Evolutionary conservation across 805 yeast genomes (phyloP).

Genomic region (Yamadazyma insecticola): DNA sequence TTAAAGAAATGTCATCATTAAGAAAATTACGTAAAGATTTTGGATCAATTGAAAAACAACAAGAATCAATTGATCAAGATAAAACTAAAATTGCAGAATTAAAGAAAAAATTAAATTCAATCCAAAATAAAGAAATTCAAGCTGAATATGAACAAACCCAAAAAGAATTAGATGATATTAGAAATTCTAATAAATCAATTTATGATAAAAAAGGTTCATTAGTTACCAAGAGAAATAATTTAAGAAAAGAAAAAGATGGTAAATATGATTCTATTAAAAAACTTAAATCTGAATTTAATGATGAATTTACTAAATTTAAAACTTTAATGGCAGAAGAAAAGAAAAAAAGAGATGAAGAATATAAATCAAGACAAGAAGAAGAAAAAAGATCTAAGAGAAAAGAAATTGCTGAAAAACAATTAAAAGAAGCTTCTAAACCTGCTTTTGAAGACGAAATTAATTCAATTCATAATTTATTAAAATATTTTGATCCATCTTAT

Average conservation of each 20-base stretch:
- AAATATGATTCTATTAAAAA: conserved; percentile 63
- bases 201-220: conserved; percentile 63
- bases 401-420: conserved; percentile 58
- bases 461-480: conserved; percentile 67
- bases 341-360: conserved; percentile 64
- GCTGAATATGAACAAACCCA: conserved; percentile 64
- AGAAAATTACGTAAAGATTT: conserved; percentile 80
- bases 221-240: conserved; percentile 59
- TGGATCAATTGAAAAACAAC: conserved; percentile 65
- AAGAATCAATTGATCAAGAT: conserved; percentile 74
- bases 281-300: conserved; percentile 70
- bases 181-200: conserved; percentile 52
- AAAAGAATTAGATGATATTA: conserved; percentile 64
- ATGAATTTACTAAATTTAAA: conserved; percentile 67
- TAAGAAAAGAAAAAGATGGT: conserved; percentile 64
- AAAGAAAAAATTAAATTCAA: conserved; percentile 59
- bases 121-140: conserved; percentile 61
- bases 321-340: conserved; percentile 64
- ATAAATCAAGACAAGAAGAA: conserved; percentile 49
- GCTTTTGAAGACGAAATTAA: conserved; percentile 80
- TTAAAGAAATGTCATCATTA: conserved; percentile 81
- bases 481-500: conserved; percentile 73
- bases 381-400: conserved; percentile 50
- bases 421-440: conserved; percentile 72
- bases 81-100: conserved; percentile 70